Evolutionary conservation across 1,284 basidiomycete species (phyloP), one percentile per base, ranked within the genome.

Genomic region (Ustilago lituana): DNA sequence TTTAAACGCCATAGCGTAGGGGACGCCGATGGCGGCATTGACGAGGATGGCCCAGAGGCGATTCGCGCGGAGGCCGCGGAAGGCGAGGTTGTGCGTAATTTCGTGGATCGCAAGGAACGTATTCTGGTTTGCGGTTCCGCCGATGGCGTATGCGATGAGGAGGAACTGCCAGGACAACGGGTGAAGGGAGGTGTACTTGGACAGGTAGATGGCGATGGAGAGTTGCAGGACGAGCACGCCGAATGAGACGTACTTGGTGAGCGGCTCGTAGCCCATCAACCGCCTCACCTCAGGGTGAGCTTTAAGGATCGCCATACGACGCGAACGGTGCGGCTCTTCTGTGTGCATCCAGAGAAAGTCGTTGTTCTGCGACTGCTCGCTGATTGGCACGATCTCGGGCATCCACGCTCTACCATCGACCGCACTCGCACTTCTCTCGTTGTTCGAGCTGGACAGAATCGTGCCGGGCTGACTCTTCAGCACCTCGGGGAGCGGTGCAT

Each of bases 31-130:
- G 0, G 93, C 91, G 31, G 95, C 80, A 81, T 98, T 98, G 5
- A 93, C 91, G 53, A 94, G 87, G 70, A 98, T 89, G 0, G 96
- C 93, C 27, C 96, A 86, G 5, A 88, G 78, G 78, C 94, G 94
- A 84, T 98, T 98, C 5, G 90, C 87, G 37, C 85, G 85, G 43
- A 98, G 88, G 24, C 90, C 86, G 70, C 87, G 88, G 85, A 98
- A 98, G 3, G 93, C 95, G 31, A 98, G 87, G 81, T 98, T 98
- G 84, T 98, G 95, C 2, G 94, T 97, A 73, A 98, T 98, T 81
- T 98, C 95, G 82, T 98, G 95, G 56, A 98, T 96, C 22, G 95
- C 93, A 33, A 98, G 87, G 84, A 98, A 98, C 24, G 94, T 87
- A 83, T 98, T 98, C 82, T 98, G 95, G 84, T 98, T 98, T 15